Evolutionary conservation across 75 land plant genomes (phyloP).

Genomic region (Selaginella tamariscina): DNA sequence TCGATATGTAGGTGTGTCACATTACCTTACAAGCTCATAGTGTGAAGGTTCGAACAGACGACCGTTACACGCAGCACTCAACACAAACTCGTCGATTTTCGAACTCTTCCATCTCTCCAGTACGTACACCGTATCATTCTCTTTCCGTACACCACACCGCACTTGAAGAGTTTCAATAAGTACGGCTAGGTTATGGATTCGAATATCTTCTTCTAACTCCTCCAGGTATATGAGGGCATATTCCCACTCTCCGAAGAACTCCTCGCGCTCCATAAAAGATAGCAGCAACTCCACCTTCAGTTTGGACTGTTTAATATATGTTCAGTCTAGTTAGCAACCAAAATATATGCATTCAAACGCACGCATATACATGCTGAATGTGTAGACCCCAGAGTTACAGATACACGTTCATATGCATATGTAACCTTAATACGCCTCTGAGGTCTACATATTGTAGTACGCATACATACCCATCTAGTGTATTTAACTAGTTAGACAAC

Average conservation of each 20-base stretch:
- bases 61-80: slow-evolving; percentile 27
- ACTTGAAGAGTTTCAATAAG: neutral
- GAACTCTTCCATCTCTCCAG: slow-evolving; percentile 40
- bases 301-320: too few relatives aligned
- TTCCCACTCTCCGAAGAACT: slow-evolving; percentile 53
- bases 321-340: too few relatives aligned
- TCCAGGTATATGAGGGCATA: slow-evolving; percentile 32
- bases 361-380: too few relatives aligned
- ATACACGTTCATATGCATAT: too few relatives aligned
- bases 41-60: slow-evolving; percentile 24
- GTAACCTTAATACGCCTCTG: too few relatives aligned
- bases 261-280: slow-evolving; percentile 45
- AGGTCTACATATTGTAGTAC: too few relatives aligned
- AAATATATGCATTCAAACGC: too few relatives aligned
- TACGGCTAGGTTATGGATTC: neutral
- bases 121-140: neutral
- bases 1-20: too few relatives aligned
- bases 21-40: slow-evolving; percentile 38
- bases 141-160: neutral
- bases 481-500: too few relatives aligned
- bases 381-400: too few relatives aligned
- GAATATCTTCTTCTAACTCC: neutral
- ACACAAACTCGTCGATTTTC: slow-evolving; percentile 48
- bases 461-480: too few relatives aligned
- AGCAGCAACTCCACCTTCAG: slow-evolving; percentile 58